Evolutionary conservation across 768 basidiomycete species (phyloP).

Genomic region (Tremella fuciformis): DNA sequence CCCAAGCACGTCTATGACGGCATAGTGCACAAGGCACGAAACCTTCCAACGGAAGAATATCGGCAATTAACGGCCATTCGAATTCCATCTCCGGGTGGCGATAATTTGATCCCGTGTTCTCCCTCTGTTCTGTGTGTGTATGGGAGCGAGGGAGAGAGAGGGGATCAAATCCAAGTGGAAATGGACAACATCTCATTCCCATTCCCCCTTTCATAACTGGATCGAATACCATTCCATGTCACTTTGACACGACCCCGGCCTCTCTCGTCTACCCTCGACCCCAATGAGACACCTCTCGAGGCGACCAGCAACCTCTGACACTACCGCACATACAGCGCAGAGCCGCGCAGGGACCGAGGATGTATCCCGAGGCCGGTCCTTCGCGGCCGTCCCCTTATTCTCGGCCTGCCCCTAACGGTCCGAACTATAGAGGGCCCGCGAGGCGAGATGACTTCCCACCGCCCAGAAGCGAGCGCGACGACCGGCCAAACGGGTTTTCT

Average conservation of each 20-base stretch:
- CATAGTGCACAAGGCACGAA: not conserved
- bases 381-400: constrained; percentile 12
- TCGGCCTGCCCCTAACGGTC: not conserved
- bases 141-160: not conserved
- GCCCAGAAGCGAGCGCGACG: not conserved
- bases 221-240: too few relatives aligned
- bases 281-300: not conserved
- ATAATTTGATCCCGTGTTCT: constrained; percentile 10
- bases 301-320: not conserved
- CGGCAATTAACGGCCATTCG: too few relatives aligned
- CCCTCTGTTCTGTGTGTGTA: not conserved
- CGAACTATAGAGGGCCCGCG: not conserved
- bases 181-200: not conserved
- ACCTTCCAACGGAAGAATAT: too few relatives aligned
- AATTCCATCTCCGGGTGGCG: not conserved
- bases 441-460: constrained; percentile 3
- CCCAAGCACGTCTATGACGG: not conserved
- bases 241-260: too few relatives aligned
- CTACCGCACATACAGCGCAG: not conserved
- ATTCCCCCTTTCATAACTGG: not conserved
- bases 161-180: too few relatives aligned
- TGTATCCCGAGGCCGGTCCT: constrained; percentile 26
- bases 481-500: not conserved
- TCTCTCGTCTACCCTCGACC: not conserved
- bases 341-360: constrained; percentile 9